Evolutionary conservation across 23 red algal genomes (phyloP).

Genomic region (Gracilariopsis chorda): DNA sequence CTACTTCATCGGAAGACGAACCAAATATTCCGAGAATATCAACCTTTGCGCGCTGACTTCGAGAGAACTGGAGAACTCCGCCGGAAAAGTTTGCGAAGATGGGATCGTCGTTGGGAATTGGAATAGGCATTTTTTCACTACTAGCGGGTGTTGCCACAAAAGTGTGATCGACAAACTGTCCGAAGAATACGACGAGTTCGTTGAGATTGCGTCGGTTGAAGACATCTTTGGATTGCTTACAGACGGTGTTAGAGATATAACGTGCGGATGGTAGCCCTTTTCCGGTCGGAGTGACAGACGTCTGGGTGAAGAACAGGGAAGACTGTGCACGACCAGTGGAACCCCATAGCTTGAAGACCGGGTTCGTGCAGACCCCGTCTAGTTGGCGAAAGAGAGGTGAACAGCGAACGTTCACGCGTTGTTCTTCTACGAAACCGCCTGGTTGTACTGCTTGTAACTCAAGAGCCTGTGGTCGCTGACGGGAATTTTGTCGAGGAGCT

Average conservation of each 20-base stretch:
- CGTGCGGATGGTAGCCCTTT: constrained; percentile 28
- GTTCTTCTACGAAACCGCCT: not conserved
- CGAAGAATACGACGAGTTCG: constrained; percentile 54
- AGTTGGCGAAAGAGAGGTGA: not conserved
- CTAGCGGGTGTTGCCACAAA: constrained; percentile 38
- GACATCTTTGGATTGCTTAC: not conserved
- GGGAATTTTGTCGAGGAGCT: not conserved
- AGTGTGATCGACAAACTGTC: constrained; percentile 68
- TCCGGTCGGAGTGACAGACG: constrained; percentile 2
- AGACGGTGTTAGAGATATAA: constrained; percentile 53
- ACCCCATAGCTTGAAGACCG: constrained; percentile 1
- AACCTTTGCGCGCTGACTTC: constrained; percentile 19
- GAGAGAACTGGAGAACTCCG: not conserved
- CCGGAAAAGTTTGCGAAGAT: constrained; percentile 54
- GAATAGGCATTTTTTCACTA: constrained; percentile 23
- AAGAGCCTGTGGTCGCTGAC: not conserved
- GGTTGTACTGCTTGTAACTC: not conserved
- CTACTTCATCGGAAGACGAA: not conserved
- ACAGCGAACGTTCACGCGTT: not conserved
- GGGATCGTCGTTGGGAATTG: constrained; percentile 48
- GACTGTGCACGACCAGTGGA: constrained; percentile 7
- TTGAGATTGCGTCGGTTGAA: constrained; percentile 34
- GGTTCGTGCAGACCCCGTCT: constrained; percentile 30
- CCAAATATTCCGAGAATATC: not conserved
- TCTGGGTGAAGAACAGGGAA: not conserved